These are phyloP conservation scores for Antitrichia curtipendula DNA, from an alignment of 225 moss, liverwort and hornwort genomes.

Conservation along the genomic window DNA sequence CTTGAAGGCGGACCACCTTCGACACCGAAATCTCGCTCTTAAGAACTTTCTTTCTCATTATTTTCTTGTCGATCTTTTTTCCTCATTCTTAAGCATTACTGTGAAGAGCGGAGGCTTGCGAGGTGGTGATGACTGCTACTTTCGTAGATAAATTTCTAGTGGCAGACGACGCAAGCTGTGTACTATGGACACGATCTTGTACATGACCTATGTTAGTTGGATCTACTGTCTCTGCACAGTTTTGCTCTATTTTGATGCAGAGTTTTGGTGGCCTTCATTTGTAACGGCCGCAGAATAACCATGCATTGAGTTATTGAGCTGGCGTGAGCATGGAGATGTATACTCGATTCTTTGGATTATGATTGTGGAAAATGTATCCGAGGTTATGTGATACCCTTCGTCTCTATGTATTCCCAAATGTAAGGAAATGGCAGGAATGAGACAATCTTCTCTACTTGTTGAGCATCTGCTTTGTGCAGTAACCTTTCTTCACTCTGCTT, in stretches of 20 bases:
- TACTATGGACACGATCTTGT: constrained; percentile 24
- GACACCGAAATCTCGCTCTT: not conserved
- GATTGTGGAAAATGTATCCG: not conserved
- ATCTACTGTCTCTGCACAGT: constrained; percentile 2
- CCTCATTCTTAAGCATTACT: not conserved
- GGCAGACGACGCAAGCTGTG: constrained; percentile 15
- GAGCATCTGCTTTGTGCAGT: not conserved
- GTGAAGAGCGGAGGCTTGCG: not conserved
- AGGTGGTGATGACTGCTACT: not conserved
- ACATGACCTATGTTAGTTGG: constrained; percentile 2
- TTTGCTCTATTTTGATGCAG: not conserved
- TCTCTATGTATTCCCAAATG: not conserved
- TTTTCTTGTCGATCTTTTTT: not conserved
- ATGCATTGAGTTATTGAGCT: not conserved
- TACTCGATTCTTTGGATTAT: not conserved
- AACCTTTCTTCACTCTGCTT: not conserved
- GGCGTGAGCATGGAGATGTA: not conserved
- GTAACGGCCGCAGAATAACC: constrained; percentile 5
- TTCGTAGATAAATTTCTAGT: not conserved
- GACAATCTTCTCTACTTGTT: not conserved
- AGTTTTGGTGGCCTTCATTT: not conserved
- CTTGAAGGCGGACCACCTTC: constrained; percentile 51
- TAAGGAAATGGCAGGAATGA: not conserved
- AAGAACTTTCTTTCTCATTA: not conserved
- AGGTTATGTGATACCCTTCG: not conserved